Evolutionary conservation across 192 early-diverging fungal genomes (phyloP), one percentile per base, ranked within the genome.

Genomic region (Dissophora ornata): DNA sequence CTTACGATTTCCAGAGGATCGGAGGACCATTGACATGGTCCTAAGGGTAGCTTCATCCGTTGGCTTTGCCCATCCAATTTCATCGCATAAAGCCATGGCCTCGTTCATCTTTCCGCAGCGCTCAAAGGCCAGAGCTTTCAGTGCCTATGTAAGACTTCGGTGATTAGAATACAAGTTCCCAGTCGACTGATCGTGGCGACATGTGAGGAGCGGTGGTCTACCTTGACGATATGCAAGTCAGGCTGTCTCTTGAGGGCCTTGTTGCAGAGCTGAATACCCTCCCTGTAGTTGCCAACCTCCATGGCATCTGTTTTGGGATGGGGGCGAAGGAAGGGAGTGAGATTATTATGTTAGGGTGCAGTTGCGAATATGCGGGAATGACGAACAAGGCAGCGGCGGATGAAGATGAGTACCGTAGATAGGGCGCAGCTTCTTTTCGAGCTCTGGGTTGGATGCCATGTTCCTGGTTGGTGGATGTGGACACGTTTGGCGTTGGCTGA

Each of bases 211-310:
- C n/a, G n/a, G n/a, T n/a, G n/a, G 21, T 16, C 5, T 80, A 92
- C 92, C 83, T 93, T 92, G 41, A 90, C 59, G 42, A 89, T 79
- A 36, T 85, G 80, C 45, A 83, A 77, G 33, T 91, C 81, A 25
- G 87, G 87, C 24, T 82, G 82, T 69, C 91, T 95, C 79, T 94
- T 94, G 40, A 93, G 62, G 3, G 85, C 74, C 67, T 93, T 95
- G 44, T 85, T 84, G 56, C 81, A 84, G 21, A 87, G 79, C 49
- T 82, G 69, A 4, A 92, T 46, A 8, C 89, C 90, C 46, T 81
- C 82, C 68, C 88, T 91, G 61, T 88, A 89, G 46, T 91, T 87
- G 25, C 83, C 81, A 3, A 79, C 69, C 54, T 93, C 90, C 60
- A 93, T 83, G 15, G 86, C 85, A 67, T 93, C 90, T 84, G 41